Evolutionary conservation across 495 filamentous ascomycete genomes (phyloP).

Genomic region (Aspergillus diversus): DNA sequence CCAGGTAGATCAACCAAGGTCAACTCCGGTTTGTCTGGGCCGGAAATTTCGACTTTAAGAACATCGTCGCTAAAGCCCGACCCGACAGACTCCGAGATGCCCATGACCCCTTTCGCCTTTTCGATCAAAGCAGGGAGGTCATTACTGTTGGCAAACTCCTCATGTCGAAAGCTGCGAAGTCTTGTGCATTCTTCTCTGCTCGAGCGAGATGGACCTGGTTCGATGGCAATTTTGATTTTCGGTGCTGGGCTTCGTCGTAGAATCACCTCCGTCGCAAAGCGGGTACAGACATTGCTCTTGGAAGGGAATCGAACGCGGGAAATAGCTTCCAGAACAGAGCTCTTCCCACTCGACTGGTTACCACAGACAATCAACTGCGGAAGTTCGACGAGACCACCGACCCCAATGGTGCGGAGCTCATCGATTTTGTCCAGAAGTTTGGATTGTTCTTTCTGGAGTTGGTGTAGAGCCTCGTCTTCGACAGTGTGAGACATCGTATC

Average conservation of each 20-base stretch:
- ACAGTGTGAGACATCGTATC: neutral
- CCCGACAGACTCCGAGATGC: slow-evolving; percentile 30
- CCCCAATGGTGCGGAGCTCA: slow-evolving; percentile 55
- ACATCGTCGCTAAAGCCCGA: slow-evolving; percentile 63
- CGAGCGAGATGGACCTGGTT: slow-evolving; percentile 34
- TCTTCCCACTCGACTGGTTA: slow-evolving; percentile 73
- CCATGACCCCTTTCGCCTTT: slow-evolving; percentile 54
- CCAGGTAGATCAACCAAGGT: slow-evolving; percentile 71
- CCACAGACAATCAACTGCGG: slow-evolving; percentile 78
- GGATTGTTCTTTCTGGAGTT: slow-evolving; percentile 30
- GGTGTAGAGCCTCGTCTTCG: slow-evolving; percentile 19
- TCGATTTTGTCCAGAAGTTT: slow-evolving; percentile 61
- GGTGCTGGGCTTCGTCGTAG: slow-evolving; percentile 36
- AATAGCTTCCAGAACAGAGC: slow-evolving; percentile 74
- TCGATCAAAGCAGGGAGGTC: slow-evolving; percentile 49
- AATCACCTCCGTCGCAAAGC: slow-evolving; percentile 69
- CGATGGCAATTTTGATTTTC: slow-evolving; percentile 48
- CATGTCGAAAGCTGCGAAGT: slow-evolving; percentile 17
- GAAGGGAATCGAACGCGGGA: slow-evolving; percentile 69
- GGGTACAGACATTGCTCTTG: slow-evolving; percentile 67
- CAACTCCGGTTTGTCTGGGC: slow-evolving; percentile 62
- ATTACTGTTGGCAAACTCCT: slow-evolving; percentile 24
- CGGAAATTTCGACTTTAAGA: slow-evolving; percentile 63
- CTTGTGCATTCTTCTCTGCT: slow-evolving; percentile 20
- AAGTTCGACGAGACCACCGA: slow-evolving; percentile 59